These are phyloP conservation scores for Puccinia novopanici DNA, from an alignment of 1,284 basidiomycete species.

Conservation along the genomic window DNA sequence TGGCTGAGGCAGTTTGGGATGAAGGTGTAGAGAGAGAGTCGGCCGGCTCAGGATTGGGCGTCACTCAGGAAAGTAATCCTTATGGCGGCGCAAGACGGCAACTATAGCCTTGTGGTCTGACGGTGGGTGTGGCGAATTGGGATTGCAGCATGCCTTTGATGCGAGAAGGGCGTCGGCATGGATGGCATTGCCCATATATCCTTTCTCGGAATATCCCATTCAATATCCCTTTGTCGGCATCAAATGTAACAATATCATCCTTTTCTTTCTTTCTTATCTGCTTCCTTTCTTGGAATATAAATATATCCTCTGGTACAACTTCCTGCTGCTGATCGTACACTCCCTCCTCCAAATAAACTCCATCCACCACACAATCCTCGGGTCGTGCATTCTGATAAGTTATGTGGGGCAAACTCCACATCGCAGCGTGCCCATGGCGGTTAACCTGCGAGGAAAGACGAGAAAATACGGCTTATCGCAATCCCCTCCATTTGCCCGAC, in stretches of 20 bases:
- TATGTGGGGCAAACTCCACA: not conserved
- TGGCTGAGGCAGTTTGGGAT: not conserved
- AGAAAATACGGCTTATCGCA: too few species aligned
- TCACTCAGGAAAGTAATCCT: not conserved
- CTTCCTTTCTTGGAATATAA: conserved; percentile 6
- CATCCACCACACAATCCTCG: not conserved
- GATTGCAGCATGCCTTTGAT: not conserved
- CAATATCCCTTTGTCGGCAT: conserved; percentile 9
- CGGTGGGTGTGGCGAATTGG: not conserved
- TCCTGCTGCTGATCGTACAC: not conserved
- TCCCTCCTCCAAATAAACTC: not conserved
- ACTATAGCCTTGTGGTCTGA: not conserved
- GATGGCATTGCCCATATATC: not conserved
- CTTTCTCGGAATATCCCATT: conserved; percentile 17
- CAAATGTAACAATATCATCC: not conserved
- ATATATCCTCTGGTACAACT: not conserved
- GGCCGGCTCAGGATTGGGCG: not conserved
- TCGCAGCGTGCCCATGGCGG: not conserved
- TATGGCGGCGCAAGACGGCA: not conserved
- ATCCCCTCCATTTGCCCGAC: too few species aligned
- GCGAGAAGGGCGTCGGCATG: not conserved
- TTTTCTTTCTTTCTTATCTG: not conserved
- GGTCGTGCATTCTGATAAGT: not conserved
- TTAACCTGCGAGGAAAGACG: not conserved
- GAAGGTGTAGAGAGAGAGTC: too few species aligned